Base-by-base conservation (phyloP, 2,329 filamentous ascomycete species). In the Hysterium pulicare region DNA sequence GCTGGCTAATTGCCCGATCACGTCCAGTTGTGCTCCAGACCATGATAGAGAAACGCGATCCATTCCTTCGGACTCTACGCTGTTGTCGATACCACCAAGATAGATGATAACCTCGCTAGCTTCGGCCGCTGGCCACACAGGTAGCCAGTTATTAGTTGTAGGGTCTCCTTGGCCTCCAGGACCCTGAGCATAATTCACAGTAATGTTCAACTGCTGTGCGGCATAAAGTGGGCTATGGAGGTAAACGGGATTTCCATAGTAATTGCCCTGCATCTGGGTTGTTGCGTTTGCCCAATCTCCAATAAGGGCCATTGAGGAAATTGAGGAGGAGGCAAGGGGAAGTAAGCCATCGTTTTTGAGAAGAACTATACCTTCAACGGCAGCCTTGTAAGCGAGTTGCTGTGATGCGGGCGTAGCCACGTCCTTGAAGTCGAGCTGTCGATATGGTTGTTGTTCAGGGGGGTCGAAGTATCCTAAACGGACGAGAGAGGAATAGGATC, bases 221-320 rank as follows among this genome's bases (percentile, higher is more conserved):
- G 79, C 78, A 22, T 70, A 72, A 0, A 79, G 64, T 0, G 79
- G 79, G 3, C 71, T 74, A 48, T 71, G 73, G 3, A 78, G 64
- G 59, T 77, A 83, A 0, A 78, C 77, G 1, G 81, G 71, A 2
- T 70, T 61, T 21, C 81, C 80, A 44, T 57, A 69, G 61, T 84
- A 84, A 51, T 79, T 79, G 0, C 80, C 81, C 38, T 77, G 76
- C 66, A 84, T 72, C 45, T 81, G 72, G 4, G 62, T 67, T 0
- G 77, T 78, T 5, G 76, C 76, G 39, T 79, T 79, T 2, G 76
- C 78, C 72, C 78, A 83, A 35, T 72, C 72, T 0, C 80, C 81
- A 21, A 84, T 66, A 33, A 84, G 62, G 0, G 76, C 79, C 3
- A 83, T 66, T 5, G 62, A 70, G 8, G 61, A 60, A 32, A 61